These are phyloP conservation scores for Mallotus repandus DNA, from an alignment of 441 rosid species.

Conservation along the genomic window DNA sequence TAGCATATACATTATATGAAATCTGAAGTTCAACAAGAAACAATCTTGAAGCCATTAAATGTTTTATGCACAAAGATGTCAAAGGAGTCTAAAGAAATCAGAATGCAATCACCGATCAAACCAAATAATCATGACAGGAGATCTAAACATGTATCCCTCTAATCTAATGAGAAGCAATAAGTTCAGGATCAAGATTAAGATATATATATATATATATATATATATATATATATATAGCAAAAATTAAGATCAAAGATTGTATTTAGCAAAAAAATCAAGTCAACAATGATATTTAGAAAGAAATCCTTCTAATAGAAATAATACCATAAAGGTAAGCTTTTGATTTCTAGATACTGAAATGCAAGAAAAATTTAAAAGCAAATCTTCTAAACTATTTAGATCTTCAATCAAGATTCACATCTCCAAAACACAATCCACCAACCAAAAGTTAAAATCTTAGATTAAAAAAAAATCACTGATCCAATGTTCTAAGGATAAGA, in stretches of 20 bases:
- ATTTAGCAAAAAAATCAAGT: too few relatives aligned
- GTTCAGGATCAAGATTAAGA: too few relatives aligned
- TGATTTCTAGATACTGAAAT: slow-evolving; percentile 1
- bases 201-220: too few relatives aligned
- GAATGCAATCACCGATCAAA: neutral
- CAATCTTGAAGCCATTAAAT: neutral
- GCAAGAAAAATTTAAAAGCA: slow-evolving; percentile 10
- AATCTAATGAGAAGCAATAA: too few relatives aligned
- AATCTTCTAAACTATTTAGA: slow-evolving; percentile 10
- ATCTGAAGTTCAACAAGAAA: neutral
- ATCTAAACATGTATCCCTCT: too few relatives aligned
- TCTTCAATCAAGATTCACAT: slow-evolving; percentile 21
- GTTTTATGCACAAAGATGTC: neutral
- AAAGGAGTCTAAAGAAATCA: neutral
- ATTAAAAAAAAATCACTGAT: neutral
- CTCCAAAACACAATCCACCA: neutral
- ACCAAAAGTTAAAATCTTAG: neutral
- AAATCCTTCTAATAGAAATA: neutral
- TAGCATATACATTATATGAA: neutral
- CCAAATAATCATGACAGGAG: neutral
- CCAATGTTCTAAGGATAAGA: neutral
- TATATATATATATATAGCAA: too few relatives aligned
- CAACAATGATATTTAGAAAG: too few relatives aligned
- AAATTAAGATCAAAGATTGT: too few relatives aligned
- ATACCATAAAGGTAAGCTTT: neutral